phyloP scores from a whole-genome alignment of 495 filamentous ascomycete genomes.

The Daldinia bambusicola region DNA sequence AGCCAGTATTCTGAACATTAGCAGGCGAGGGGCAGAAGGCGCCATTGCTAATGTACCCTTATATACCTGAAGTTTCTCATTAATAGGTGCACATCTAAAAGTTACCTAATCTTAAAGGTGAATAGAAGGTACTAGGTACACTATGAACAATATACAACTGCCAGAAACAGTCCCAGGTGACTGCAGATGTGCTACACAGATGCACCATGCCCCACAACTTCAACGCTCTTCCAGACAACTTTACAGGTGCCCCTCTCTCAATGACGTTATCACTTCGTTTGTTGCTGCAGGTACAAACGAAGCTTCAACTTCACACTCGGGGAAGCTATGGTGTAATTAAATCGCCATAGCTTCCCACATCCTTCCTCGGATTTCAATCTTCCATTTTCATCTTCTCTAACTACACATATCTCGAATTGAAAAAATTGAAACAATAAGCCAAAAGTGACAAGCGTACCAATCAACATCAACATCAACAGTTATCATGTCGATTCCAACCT shows the following conservation, averaged over 20 bases:
- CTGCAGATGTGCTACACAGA: too few relatives aligned
- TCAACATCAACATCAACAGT: background rate
- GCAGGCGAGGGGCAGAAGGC: too few relatives aligned
- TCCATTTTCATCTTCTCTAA: background rate
- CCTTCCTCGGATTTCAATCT: background rate
- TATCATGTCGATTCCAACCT: constrained; percentile 65
- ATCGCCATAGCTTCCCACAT: constrained; percentile 2
- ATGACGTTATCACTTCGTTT: constrained; percentile 47
- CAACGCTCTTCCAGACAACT: background rate
- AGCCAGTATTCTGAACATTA: too few relatives aligned
- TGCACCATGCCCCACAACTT: background rate
- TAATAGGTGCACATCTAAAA: too few relatives aligned
- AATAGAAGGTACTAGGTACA: too few relatives aligned
- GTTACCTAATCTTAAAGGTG: too few relatives aligned
- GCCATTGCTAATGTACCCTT: too few relatives aligned
- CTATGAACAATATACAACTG: too few relatives aligned
- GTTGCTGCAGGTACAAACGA: constrained; percentile 36
- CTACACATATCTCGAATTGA: too few relatives aligned
- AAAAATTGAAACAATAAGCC: constrained; percentile 1
- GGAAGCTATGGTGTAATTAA: constrained; percentile 4
- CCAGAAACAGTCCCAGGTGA: background rate
- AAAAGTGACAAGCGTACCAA: background rate
- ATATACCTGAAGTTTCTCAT: too few relatives aligned
- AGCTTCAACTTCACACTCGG: constrained; percentile 11
- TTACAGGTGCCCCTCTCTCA: constrained; percentile 30